These are phyloP conservation scores for Wickerhamiella shivajii DNA, from an alignment of 805 yeast genomes.

Conservation along the genomic window DNA sequence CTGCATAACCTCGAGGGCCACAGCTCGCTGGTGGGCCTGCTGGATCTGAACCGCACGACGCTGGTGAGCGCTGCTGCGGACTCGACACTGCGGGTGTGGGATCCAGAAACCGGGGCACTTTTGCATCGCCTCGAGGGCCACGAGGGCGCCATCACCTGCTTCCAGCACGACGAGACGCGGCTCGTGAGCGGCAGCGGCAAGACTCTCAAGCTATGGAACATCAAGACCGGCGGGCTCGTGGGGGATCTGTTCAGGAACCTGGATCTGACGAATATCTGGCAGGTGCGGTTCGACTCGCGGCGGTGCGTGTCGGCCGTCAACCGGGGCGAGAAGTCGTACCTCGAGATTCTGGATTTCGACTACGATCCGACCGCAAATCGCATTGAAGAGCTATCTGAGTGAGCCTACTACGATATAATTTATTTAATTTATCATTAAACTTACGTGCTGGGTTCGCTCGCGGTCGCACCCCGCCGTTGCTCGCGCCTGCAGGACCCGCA, in stretches of 20 bases:
- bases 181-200: slow-evolving; percentile 83
- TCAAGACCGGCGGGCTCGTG: slow-evolving; percentile 59
- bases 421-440: background rate
- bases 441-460: too few relatives aligned
- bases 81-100: slow-evolving; percentile 83
- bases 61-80: slow-evolving; percentile 95
- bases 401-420: too few relatives aligned
- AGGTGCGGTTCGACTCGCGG: slow-evolving; percentile 70
- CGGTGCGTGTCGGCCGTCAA: slow-evolving; percentile 89
- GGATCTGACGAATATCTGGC: slow-evolving; percentile 70
- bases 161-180: slow-evolving; percentile 72
- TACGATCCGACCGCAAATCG: slow-evolving; percentile 17
- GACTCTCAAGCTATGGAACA: slow-evolving; percentile 78
- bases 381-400: background rate
- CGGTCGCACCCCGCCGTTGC: too few relatives aligned
- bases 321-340: slow-evolving; percentile 48
- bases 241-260: slow-evolving; percentile 57
- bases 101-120: slow-evolving; percentile 55
- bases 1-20: slow-evolving; percentile 71
- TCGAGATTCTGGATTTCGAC: slow-evolving; percentile 77
- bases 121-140: slow-evolving; percentile 65
- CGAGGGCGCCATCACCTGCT: slow-evolving; percentile 79
- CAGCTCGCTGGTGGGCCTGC: slow-evolving; percentile 73
- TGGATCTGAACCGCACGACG: slow-evolving; percentile 59
- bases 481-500: too few relatives aligned